phyloP scores from a whole-genome alignment of 2,329 filamentous ascomycete genomes.

The Mycosphaerella sp. region DNA sequence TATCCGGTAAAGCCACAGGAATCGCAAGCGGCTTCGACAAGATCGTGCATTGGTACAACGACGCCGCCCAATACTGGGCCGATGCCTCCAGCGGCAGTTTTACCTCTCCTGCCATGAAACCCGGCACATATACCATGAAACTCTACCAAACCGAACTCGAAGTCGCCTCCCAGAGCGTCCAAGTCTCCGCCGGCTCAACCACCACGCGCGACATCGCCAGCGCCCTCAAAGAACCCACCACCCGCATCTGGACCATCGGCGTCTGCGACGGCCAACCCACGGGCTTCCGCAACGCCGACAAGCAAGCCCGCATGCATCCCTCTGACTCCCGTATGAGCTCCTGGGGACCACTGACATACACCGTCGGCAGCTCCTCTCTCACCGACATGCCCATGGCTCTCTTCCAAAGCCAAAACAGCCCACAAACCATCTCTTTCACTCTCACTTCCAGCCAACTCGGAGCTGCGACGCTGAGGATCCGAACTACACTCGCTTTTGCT shows the following conservation, averaged over 20 bases:
- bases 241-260: constrained; percentile 56
- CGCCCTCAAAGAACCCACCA: constrained; percentile 44
- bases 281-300: constrained; percentile 61
- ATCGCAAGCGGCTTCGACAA: constrained; percentile 48
- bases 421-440: constrained; percentile 10
- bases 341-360: constrained; percentile 12
- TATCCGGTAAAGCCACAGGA: constrained; percentile 56
- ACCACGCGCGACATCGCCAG: constrained; percentile 49
- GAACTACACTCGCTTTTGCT: constrained; percentile 16
- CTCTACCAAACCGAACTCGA: constrained; percentile 56
- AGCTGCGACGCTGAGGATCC: constrained; percentile 13
- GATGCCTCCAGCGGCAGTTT: constrained; percentile 52
- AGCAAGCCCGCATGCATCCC: constrained; percentile 63
- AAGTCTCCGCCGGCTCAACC: constrained; percentile 47
- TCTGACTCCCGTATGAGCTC: constrained; percentile 37
- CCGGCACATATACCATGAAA: constrained; percentile 63
- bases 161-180: constrained; percentile 47
- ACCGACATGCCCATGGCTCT: constrained; percentile 15
- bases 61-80: constrained; percentile 59
- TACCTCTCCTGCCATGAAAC: constrained; percentile 60
- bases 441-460: background rate
- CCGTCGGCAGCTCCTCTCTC: constrained; percentile 4
- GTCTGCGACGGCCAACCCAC: constrained; percentile 55
- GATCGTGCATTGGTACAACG: constrained; percentile 62
- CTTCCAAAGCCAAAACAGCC: constrained; percentile 14